Evolutionary conservation across 78 protist species (phyloP).

Genomic region (Dictyostelium firmibasis): DNA sequence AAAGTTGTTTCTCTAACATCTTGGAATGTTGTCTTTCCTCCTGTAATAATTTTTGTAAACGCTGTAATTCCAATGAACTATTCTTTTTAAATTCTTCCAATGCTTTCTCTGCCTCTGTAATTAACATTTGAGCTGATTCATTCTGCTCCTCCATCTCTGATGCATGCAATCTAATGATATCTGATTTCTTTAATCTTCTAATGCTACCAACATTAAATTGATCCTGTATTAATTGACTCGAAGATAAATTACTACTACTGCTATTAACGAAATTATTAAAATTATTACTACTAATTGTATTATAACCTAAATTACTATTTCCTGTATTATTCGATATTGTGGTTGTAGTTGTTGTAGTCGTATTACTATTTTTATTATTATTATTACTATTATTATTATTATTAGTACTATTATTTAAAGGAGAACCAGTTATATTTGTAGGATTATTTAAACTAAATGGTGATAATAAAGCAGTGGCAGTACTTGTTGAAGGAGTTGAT

Average conservation of each 20-base stretch:
- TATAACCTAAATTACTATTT: slow-evolving; percentile 5
- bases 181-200: slow-evolving; percentile 57
- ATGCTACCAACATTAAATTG: slow-evolving; percentile 66
- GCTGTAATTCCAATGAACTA: neutral
- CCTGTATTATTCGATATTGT: neutral
- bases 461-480: neutral
- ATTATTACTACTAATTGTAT: neutral
- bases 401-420: neutral
- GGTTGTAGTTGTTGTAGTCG: neutral
- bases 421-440: neutral
- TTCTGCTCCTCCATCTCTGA: slow-evolving; percentile 59
- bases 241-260: neutral
- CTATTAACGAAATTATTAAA: neutral
- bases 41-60: slow-evolving; percentile 38
- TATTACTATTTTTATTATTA: neutral
- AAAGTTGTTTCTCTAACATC: slow-evolving; percentile 50
- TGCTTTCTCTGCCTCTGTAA: slow-evolving; percentile 18
- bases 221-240: neutral
- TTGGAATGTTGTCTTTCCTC: slow-evolving; percentile 60
- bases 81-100: slow-evolving; percentile 40
- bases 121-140: slow-evolving; percentile 20
- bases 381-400: too few relatives aligned
- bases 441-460: neutral
- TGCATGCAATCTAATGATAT: slow-evolving; percentile 44
- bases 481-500: neutral